A percentile compares a stretch with the other conserved stretches of the same genome.
Evolutionary conservation across 73 alveolate species (phyloP).

Genomic region (Blepharisma stoltei): DNA sequence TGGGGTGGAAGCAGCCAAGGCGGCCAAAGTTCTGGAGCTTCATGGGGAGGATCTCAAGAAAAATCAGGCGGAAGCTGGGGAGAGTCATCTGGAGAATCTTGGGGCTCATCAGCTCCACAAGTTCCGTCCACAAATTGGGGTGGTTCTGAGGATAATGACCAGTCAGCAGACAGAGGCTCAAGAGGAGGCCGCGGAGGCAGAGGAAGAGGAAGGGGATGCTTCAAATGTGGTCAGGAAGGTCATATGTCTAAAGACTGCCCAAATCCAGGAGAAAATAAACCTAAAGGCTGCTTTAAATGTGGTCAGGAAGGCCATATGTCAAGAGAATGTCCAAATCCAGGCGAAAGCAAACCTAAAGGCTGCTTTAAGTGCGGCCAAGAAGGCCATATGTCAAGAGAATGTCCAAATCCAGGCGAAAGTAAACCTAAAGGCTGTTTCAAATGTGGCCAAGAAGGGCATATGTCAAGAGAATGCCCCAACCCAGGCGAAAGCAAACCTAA

Average conservation of each 20-base stretch:
- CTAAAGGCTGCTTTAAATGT: conserved; percentile 62
- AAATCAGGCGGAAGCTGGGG: conserved; percentile 1
- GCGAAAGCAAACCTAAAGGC: background rate
- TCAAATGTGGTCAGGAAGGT: conserved; percentile 61
- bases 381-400: conserved; percentile 69
- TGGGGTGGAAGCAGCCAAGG: background rate
- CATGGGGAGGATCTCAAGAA: conserved; percentile 13
- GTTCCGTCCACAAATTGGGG: conserved; percentile 20
- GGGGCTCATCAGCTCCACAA: background rate
- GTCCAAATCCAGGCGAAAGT: conserved; percentile 1
- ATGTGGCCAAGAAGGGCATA: conserved; percentile 32
- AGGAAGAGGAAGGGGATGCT: conserved; percentile 45
- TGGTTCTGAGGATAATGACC: conserved; percentile 12
- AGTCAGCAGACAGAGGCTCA: conserved; percentile 33
- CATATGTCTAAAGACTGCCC: conserved; percentile 62
- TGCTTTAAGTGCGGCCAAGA: conserved; percentile 64
- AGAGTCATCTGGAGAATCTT: background rate
- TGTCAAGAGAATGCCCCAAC: conserved; percentile 22
- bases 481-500: background rate
- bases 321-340: conserved; percentile 65
- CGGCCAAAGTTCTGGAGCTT: background rate
- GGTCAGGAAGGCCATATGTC: conserved; percentile 63
- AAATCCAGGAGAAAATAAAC: conserved; percentile 10
- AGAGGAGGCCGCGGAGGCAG: conserved; percentile 36
- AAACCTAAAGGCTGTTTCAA: conserved; percentile 22